Conservation (phyloP, 2,329 filamentous ascomycete species). For the Penicillium sumatraense region DNA sequence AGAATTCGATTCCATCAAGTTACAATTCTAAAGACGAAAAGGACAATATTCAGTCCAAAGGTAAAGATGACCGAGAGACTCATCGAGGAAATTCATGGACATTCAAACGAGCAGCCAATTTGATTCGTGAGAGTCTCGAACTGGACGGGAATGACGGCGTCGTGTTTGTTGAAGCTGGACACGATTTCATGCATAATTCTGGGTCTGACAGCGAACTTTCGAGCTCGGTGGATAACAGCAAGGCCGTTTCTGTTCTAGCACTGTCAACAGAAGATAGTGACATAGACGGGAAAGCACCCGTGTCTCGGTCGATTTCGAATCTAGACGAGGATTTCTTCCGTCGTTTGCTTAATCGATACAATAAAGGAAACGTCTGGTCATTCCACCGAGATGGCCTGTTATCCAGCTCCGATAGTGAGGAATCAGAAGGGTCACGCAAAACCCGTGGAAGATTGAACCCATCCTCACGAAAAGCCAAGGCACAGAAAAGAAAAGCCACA, state of each 20-base stretch:
- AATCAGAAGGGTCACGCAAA: slow-evolving; percentile 41
- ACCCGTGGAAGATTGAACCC: neutral
- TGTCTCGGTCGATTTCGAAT: slow-evolving; percentile 8
- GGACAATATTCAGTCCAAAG: slow-evolving; percentile 10
- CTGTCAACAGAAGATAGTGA: slow-evolving; percentile 13
- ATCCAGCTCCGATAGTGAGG: slow-evolving; percentile 19
- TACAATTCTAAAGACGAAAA: slow-evolving; percentile 17
- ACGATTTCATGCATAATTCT: slow-evolving; percentile 5
- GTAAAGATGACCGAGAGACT: neutral
- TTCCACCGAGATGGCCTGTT: slow-evolving; percentile 14
- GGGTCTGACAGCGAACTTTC: slow-evolving; percentile 6
- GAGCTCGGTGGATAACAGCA: slow-evolving; percentile 1
- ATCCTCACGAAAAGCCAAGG: neutral
- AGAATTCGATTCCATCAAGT: slow-evolving; percentile 17
- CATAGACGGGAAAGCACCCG: neutral
- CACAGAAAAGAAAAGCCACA: slow-evolving; percentile 6
- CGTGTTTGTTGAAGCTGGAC: slow-evolving; percentile 12
- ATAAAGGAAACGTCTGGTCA: neutral
- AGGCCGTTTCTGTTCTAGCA: slow-evolving; percentile 12
- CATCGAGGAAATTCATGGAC: slow-evolving; percentile 15
- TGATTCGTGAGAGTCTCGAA: slow-evolving; percentile 24
- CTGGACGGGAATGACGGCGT: slow-evolving; percentile 17
- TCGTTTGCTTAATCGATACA: slow-evolving; percentile 13
- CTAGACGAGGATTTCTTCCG: slow-evolving; percentile 17
- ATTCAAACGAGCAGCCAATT: slow-evolving; percentile 24